Base-by-base conservation (phyloP, 768 basidiomycete genomes). In the Leccinum broughii region DNA sequence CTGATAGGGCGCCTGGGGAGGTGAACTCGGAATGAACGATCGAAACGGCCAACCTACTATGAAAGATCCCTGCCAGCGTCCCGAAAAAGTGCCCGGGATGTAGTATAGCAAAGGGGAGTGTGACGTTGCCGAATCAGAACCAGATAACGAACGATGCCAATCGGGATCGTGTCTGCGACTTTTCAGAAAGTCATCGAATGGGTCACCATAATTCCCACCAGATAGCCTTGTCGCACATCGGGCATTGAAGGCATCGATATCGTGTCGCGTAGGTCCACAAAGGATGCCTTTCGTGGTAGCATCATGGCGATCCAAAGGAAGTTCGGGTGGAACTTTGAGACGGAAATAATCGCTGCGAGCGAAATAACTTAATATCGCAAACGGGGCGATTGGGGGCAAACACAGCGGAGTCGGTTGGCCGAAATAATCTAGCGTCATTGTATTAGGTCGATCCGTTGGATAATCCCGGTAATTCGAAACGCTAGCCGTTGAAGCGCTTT, bases 311-410 rank as follows among this genome's bases (percentile, higher is more conserved):
- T 71, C 77, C 49, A 66, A 66, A n/a, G 74, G 74, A 14, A 77
- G 61, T 65, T 83, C 80, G 6, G 72, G 69, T 0, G 83, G 83
- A 22, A 80, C 71, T 30, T 62, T 61, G 26, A 77, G 72, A 34
- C 53, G 63, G 13, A 66, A 60, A 28, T 66, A 71, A 59, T 83
- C 83, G 17, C 70, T 63, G 9, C 80, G 78, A 11, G 70, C 75
- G 55, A 84, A 82, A 65, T 82, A 84, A 20, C 71, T 68, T n/a
- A 84, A 69, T 37, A 78, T 73, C 30, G 84, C 81, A 52, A 79
- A 84, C 6, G 79, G 64, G 9, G 83, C 77, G 8, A 77, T 72
- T 10, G 78, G 76, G 2, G 83, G 82, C 5, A 80, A 63, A n/a
- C 64, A 65, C 13, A 79, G 69, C 26, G 59, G 67, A 13, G 61